Conservation (phyloP, 2,329 filamentous ascomycete species). For the Colletotrichum lindemuthianum region DNA sequence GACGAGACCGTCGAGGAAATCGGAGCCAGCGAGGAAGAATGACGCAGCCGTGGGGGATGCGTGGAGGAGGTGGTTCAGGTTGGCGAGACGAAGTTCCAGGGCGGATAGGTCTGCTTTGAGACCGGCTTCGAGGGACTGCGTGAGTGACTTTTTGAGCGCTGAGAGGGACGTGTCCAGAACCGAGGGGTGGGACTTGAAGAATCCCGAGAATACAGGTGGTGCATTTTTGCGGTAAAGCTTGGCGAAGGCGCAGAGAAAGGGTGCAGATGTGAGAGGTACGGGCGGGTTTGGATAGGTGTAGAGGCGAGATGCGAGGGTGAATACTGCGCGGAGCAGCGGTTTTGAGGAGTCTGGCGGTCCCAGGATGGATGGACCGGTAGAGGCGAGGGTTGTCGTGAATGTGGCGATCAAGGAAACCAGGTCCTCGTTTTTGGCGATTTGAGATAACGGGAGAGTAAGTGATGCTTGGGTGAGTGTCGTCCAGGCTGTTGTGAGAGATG, state of each 20-base stretch:
- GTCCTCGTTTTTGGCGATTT: conserved; percentile 66
- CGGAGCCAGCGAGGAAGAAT: conserved; percentile 83
- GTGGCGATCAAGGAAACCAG: conserved; percentile 72
- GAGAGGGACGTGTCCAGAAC: conserved; percentile 65
- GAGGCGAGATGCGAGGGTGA: conserved; percentile 70
- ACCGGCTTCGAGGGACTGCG: conserved; percentile 70
- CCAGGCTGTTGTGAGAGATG: conserved; percentile 81
- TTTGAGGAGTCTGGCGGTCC: conserved; percentile 47
- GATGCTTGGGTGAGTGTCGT: conserved; percentile 72
- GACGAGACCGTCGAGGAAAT: conserved; percentile 83
- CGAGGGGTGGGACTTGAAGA: conserved; percentile 62
- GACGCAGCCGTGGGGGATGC: conserved; percentile 65
- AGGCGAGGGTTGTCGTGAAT: conserved; percentile 68
- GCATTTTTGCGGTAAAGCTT: conserved; percentile 73
- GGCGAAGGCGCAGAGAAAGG: conserved; percentile 75
- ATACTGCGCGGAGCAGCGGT: conserved; percentile 70
- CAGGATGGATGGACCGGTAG: conserved; percentile 45
- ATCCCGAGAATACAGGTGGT: conserved; percentile 59
- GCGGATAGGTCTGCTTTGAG: conserved; percentile 63
- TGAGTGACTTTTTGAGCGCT: conserved; percentile 69
- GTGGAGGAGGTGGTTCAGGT: conserved; percentile 72
- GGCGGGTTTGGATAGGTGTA: conserved; percentile 57
- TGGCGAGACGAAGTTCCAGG: conserved; percentile 64
- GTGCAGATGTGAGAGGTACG: conserved; percentile 66
- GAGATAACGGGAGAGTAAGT: conserved; percentile 67